Evolutionary conservation across 2,329 filamentous ascomycete genomes (phyloP), one percentile per base, ranked within the genome.

Genomic region (Claviceps spartinae): DNA sequence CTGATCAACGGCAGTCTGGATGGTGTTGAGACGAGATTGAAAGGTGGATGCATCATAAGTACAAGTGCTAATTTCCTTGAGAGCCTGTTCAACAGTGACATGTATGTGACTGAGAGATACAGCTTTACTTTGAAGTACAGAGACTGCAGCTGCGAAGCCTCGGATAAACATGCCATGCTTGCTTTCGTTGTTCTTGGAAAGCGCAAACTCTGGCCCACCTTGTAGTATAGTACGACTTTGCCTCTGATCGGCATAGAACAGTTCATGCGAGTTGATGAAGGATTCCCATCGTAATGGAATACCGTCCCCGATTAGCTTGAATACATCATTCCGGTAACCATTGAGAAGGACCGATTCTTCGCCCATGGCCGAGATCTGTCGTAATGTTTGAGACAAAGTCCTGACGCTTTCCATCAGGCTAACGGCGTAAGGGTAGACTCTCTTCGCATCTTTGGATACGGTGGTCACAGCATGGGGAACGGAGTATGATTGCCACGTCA

Each of bases 361-460:
- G 11, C 83, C 79, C 87, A 98, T 91, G 51, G 85, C 81, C 18
- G 81, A 75, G 54, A 98, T 94, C 49, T 86, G 82, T 34, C 88
- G 83, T 59, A 85, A 84, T 0, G 89, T 96, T 68, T 97, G 91
- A 2, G 88, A 80, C 57, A 95, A 85, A 0, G 89, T 97, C 54
- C 90, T 81, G n/a, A 97, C 88, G 62, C 89, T 97, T 70, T 99
- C 93, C 89, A 98, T 98, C 58, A 99, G 72, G 63, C 90, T 97
- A 58, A 98, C 90, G 24, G 94, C 93, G 63, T 94, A 98, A 0
- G 93, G 93, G 61, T 99, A 99, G 4, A 98, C 93, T 50, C 93
- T 82, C 69, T 96, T 95, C n/a, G 93, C 94, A 65, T 98, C 93
- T 67, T 97, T 98, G 1, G 94, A 95, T 51, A 95, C 88, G 57